phyloP scores from a whole-genome alignment of 208 protist genomes.

The Acanthamoeba triangularis region DNA sequence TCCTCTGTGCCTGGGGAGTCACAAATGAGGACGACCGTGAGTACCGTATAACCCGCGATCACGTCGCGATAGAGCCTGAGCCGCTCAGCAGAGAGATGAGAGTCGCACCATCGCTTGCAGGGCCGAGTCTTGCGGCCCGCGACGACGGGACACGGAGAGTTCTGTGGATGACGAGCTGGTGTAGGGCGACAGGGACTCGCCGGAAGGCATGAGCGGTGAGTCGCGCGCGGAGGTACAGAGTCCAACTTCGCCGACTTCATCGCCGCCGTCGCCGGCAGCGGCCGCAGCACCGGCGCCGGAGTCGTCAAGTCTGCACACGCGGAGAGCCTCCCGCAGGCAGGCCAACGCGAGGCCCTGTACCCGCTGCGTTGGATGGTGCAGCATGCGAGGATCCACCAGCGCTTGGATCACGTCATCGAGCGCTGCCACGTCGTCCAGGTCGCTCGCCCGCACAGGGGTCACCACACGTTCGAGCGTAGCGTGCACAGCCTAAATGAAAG shows the following conservation, averaged over 20 bases:
- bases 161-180: not conserved
- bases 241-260: not conserved
- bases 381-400: not conserved
- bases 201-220: too few relatives aligned
- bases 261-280: not conserved
- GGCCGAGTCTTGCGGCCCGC: not conserved
- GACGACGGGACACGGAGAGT: not conserved
- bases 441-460: not conserved
- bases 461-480: not conserved
- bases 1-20: not conserved
- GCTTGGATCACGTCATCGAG: not conserved
- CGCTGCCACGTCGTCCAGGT: not conserved
- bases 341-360: slow-evolving; percentile 2
- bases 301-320: not conserved
- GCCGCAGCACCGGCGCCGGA: not conserved
- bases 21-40: not conserved
- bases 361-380: not conserved
- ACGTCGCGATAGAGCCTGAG: not conserved
- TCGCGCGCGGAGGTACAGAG: not conserved
- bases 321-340: not conserved
- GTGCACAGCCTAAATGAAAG: not conserved
- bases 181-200: not conserved
- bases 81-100: not conserved
- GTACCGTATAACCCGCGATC: too few relatives aligned
- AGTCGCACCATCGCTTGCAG: not conserved